Percentiles rank a stretch among this genome's conserved stretches.
Evolutionary conservation across 2,329 filamentous ascomycete species (phyloP).

Genomic region (Verticillium isaacii): DNA sequence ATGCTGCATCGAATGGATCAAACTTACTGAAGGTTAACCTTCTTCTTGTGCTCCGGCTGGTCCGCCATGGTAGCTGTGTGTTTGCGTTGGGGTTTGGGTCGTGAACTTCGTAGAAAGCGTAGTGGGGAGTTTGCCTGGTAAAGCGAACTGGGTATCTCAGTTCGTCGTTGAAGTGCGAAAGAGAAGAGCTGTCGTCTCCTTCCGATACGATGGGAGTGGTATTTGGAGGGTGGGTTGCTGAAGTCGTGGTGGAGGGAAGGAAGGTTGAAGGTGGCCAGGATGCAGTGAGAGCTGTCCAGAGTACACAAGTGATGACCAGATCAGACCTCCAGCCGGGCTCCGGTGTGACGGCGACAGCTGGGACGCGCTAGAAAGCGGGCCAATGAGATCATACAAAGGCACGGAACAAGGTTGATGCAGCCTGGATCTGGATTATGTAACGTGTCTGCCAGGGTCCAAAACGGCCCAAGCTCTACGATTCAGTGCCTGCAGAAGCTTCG

Average conservation of each 20-base stretch:
- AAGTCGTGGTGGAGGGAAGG: conserved; percentile 3
- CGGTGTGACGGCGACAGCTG: conserved; percentile 7
- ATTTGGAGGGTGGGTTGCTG: background rate
- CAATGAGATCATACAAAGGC: conserved; percentile 15
- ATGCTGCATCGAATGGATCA: background rate
- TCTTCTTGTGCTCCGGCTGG: conserved; percentile 71
- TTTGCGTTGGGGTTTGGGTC: conserved; percentile 2
- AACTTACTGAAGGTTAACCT: conserved; percentile 75
- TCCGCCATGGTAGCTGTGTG: conserved; percentile 59
- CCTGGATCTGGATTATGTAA: conserved; percentile 10
- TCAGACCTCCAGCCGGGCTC: background rate
- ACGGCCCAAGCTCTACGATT: conserved; percentile 13
- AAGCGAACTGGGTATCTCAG: background rate
- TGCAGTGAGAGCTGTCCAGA: conserved; percentile 6
- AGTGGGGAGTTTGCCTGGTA: background rate
- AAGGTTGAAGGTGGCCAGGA: conserved; percentile 8
- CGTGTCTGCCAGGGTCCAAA: conserved; percentile 1
- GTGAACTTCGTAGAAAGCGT: background rate
- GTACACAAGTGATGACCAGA: conserved; percentile 4
- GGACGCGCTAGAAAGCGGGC: conserved; percentile 5
- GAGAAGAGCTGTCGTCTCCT: background rate
- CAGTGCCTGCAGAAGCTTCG: conserved; percentile 5
- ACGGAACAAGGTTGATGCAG: conserved; percentile 14
- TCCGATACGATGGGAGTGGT: conserved; percentile 4
- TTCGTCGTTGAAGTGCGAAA: background rate